A percentile compares a stretch with the other conserved stretches of the same genome.
These are phyloP conservation scores for Fusarium agapanthi DNA, from an alignment of 2,329 filamentous ascomycete genomes.

Conservation along the genomic window DNA sequence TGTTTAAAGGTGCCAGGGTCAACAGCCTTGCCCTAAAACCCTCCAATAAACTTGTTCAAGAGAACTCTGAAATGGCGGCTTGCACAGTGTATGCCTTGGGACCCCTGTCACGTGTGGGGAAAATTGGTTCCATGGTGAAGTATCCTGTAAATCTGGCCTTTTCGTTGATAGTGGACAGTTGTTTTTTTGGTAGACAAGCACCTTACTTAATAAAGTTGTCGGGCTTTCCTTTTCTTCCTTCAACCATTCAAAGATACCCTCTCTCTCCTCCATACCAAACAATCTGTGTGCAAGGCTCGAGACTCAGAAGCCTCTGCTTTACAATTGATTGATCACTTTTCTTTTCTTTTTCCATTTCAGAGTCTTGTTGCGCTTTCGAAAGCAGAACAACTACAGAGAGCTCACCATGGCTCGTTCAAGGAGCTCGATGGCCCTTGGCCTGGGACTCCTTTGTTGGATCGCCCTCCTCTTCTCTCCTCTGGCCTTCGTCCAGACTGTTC, in stretches of 20 bases:
- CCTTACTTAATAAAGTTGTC: conserved; percentile 49
- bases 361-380: conserved; percentile 34
- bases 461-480: conserved; percentile 88
- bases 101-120: conserved; percentile 50
- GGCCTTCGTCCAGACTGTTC: conserved; percentile 81
- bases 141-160: conserved; percentile 55
- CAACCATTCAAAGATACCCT: conserved; percentile 45
- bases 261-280: conserved; percentile 38
- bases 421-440: conserved; percentile 77
- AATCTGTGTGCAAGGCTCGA: conserved; percentile 45
- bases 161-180: conserved; percentile 47
- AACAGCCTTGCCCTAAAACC: conserved; percentile 20
- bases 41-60: background rate
- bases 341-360: conserved; percentile 34
- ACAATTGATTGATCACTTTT: conserved; percentile 37
- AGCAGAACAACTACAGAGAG: conserved; percentile 32
- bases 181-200: conserved; percentile 46
- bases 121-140: background rate
- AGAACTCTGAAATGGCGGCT: conserved; percentile 20
- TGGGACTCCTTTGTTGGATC: conserved; percentile 93
- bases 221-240: background rate
- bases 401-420: conserved; percentile 65
- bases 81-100: conserved; percentile 26
- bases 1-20: conserved; percentile 26
- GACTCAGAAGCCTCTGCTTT: conserved; percentile 38